Base-by-base conservation (phyloP, 768 basidiomycete genomes). In the Termitomyces titanicus region DNA sequence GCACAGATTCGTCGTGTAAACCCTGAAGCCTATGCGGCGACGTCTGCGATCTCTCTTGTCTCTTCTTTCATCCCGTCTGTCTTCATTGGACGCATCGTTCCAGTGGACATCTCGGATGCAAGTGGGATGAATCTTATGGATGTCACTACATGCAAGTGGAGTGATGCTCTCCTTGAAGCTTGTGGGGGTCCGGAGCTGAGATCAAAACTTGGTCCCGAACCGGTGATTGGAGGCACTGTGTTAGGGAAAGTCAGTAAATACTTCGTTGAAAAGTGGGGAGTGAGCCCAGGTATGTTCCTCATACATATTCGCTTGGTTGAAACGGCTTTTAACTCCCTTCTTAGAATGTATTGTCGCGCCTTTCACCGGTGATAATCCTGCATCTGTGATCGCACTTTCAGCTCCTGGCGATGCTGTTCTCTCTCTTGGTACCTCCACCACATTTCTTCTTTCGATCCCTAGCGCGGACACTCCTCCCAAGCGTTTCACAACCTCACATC, bases 71-170 rank as follows among this genome's bases (percentile, higher is more conserved):
- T 93, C 55, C 80, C 90, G 4, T 92, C 92, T 0, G 68, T 96
- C n/a, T 86, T 94, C 66, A 75, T 92, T 46, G 89, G 90, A 3
- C 70, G 72, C 47, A 80, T 93, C 59, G 88, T 87, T 10, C 88
- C 90, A 0, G 86, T 92, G 50, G 93, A 95, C 62, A 82, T 87
- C n/a, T 85, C 86, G 24, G 93, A 94, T 68, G 91, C 90, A 2
- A 92, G 89, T 65, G 93, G 93, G 0, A 94, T 92, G 90, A 94
- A 94, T 66, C 72, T 94, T 27, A 93, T 90, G 87, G 75, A 90
- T 58, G 81, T 93, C 49, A 70, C 85, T 29, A 80, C 82, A 1
- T 80, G 81, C 67, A 83, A 83, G 67, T 94, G 92, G 92, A 81
- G 89, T 56, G 79, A 85, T 54, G 63, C 71, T 38, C 72, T 94